phyloP scores from a whole-genome alignment of 331 rosid genomes.

The Pyracantha coccinea region DNA sequence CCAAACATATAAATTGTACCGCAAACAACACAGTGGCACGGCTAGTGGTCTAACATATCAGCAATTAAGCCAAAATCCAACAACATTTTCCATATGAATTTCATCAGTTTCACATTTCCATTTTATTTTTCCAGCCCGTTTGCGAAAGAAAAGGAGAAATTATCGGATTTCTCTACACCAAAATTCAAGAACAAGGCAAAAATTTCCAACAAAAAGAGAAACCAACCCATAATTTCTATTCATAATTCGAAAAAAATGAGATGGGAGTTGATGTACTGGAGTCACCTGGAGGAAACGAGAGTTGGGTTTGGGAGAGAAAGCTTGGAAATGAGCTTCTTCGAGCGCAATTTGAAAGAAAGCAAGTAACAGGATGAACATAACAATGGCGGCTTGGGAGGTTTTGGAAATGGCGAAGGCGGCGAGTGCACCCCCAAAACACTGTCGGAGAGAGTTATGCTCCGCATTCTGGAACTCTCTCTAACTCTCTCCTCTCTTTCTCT shows the following conservation, averaged over 20 bases:
- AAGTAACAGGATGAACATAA: constrained; percentile 13
- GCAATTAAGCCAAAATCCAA: background rate
- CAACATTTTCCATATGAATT: background rate
- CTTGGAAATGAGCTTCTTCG: constrained; percentile 28
- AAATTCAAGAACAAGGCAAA: background rate
- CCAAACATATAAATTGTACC: background rate
- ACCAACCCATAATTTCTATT: background rate
- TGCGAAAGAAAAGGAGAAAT: too few relatives aligned
- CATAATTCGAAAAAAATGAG: background rate
- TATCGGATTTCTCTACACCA: background rate
- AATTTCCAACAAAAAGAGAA: background rate
- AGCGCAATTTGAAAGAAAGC: constrained; percentile 27
- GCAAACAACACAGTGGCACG: background rate
- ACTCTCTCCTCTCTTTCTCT: constrained; percentile 4
- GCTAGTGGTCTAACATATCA: background rate
- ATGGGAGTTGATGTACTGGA: background rate
- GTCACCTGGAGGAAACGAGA: constrained; percentile 27
- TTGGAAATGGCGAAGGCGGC: constrained; percentile 25
- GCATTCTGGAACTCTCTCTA: constrained; percentile 35
- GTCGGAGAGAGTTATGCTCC: constrained; percentile 32
- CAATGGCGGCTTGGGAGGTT: constrained; percentile 26
- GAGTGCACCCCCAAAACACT: constrained; percentile 28
- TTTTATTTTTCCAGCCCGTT: background rate
- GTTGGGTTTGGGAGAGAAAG: constrained; percentile 26
- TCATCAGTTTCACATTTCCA: background rate